Evolutionary conservation across 768 basidiomycete genomes (phyloP).

Genomic region (Scleroderma bovista): DNA sequence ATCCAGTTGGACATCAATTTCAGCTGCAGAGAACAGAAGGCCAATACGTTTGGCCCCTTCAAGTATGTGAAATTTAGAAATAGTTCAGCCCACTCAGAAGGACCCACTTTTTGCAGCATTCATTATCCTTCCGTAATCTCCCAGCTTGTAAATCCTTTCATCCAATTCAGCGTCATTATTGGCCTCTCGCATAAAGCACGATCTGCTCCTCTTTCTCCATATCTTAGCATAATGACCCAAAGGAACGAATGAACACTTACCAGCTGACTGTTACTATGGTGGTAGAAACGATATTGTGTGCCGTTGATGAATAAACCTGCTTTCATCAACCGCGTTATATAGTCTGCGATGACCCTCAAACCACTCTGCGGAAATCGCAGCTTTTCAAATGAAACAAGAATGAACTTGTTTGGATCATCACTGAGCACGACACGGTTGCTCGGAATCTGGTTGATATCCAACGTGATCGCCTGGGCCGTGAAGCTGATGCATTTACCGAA

Average conservation of each 20-base stretch:
- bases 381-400: constrained; percentile 47
- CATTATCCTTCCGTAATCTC: constrained; percentile 57
- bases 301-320: constrained; percentile 53
- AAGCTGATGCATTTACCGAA: constrained; percentile 50
- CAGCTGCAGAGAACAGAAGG: constrained; percentile 58
- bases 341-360: constrained; percentile 45
- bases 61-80: not conserved
- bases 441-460: constrained; percentile 45
- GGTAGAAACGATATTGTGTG: constrained; percentile 61
- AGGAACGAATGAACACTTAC: constrained; percentile 26
- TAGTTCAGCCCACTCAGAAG: not conserved
- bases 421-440: constrained; percentile 54
- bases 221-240: not conserved
- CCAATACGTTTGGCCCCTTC: constrained; percentile 67
- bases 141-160: constrained; percentile 47
- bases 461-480: constrained; percentile 42
- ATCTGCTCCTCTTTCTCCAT: constrained; percentile 46
- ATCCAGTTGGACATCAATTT: constrained; percentile 51
- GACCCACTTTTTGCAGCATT: constrained; percentile 57
- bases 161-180: constrained; percentile 53
- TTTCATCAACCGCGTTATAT: constrained; percentile 50
- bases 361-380: constrained; percentile 52
- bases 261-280: constrained; percentile 67
- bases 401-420: constrained; percentile 53
- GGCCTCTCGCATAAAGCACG: constrained; percentile 58